A percentile compares a stretch with the other conserved stretches of the same genome.
Conservation (phyloP, 176 grass and related monocot genomes). For the Musa schizocarpa region DNA sequence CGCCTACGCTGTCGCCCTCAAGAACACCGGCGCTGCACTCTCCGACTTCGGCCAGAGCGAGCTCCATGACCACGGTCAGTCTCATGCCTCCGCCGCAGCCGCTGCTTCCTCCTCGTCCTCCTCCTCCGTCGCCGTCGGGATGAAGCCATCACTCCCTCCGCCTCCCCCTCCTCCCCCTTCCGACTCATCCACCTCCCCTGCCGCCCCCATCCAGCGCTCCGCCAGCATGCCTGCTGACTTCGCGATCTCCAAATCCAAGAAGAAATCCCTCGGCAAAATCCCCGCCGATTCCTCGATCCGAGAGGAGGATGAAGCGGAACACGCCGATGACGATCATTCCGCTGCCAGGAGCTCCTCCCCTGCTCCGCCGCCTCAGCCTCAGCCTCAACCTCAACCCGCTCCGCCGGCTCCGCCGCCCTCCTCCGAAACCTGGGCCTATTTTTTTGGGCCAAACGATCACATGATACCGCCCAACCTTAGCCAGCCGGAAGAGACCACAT, state of each 20-base stretch:
- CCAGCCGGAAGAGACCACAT: conserved; percentile 43
- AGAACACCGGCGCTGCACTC: conserved; percentile 72
- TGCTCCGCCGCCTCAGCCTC: conserved; percentile 31
- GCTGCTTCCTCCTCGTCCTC: conserved; percentile 25
- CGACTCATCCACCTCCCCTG: conserved; percentile 21
- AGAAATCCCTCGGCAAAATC: conserved; percentile 14
- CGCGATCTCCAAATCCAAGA: conserved; percentile 38
- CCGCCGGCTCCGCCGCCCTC: conserved; percentile 19
- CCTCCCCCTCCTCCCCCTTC: conserved; percentile 37
- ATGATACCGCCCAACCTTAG: conserved; percentile 55
- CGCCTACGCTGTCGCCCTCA: conserved; percentile 54
- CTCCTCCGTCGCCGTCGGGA: not conserved
- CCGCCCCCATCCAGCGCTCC: conserved; percentile 48
- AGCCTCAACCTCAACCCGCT: conserved; percentile 25
- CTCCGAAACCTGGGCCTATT: conserved; percentile 54
- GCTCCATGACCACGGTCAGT: conserved; percentile 22
- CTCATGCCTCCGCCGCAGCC: conserved; percentile 25
- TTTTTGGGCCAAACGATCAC: conserved; percentile 37
- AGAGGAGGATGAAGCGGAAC: conserved; percentile 48
- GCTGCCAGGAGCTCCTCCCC: conserved; percentile 12
- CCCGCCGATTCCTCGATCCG: conserved; percentile 28
- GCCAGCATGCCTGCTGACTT: conserved; percentile 79
- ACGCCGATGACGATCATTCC: conserved; percentile 11
- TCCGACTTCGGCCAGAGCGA: conserved; percentile 68
- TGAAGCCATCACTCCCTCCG: conserved; percentile 25